A percentile compares a stretch with the other conserved stretches of the same genome.
Evolutionary conservation across 2,329 filamentous ascomycete genomes (phyloP).

Genomic region (Didymella exigua): DNA sequence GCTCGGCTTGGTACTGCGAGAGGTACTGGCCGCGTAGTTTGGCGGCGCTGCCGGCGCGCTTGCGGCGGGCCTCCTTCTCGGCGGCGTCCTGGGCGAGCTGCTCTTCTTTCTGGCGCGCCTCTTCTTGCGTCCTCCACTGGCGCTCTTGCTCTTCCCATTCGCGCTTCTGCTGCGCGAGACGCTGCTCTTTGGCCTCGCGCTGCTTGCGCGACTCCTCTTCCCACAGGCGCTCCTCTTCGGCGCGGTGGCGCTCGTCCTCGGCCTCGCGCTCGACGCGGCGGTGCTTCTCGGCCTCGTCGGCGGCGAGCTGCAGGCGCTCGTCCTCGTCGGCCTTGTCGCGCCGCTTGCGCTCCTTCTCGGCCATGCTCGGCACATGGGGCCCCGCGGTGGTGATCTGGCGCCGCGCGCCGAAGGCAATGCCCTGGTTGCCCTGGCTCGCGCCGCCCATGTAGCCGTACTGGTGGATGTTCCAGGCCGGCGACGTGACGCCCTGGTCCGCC

Average conservation of each 20-base stretch:
- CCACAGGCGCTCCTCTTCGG: constrained; percentile 70
- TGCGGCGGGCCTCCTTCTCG: constrained; percentile 68
- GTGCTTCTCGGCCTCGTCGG: constrained; percentile 59
- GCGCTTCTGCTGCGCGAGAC: constrained; percentile 70
- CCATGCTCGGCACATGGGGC: constrained; percentile 78
- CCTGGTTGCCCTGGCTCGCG: constrained; percentile 92
- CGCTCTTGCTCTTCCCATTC: constrained; percentile 78
- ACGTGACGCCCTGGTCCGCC: constrained; percentile 77
- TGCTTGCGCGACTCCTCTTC: constrained; percentile 67
- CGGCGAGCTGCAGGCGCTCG: constrained; percentile 55
- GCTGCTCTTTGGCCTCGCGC: constrained; percentile 63
- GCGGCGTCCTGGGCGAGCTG: constrained; percentile 71
- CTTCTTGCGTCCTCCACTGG: constrained; percentile 78
- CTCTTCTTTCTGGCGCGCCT: constrained; percentile 73
- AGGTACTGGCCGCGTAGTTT: constrained; percentile 82
- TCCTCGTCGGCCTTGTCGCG: constrained; percentile 63
- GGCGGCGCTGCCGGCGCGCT: constrained; percentile 66
- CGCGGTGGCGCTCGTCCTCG: constrained; percentile 66
- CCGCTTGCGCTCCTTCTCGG: constrained; percentile 78
- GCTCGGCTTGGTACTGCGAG: constrained; percentile 82
- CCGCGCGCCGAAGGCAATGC: constrained; percentile 87
- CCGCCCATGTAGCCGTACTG: constrained; percentile 98
- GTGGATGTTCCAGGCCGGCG: constrained; percentile 96
- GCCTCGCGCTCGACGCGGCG: constrained; percentile 58
- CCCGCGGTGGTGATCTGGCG: constrained; percentile 88